Base-by-base conservation (phyloP, 2,329 filamentous ascomycete genomes). In the Fusarium nelsonii region DNA sequence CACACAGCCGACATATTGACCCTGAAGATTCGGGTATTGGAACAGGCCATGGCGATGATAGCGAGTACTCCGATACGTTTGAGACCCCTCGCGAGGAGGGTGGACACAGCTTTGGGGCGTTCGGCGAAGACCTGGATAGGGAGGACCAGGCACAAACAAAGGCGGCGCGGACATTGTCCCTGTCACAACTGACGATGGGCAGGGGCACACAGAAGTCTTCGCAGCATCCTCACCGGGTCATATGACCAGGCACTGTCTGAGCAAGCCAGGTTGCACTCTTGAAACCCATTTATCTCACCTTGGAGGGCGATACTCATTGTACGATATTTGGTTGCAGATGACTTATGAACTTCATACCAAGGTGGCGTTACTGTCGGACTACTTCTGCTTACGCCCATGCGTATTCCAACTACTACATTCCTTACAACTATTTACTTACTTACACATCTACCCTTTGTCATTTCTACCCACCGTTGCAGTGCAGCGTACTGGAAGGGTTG, bases 91-190 rank as follows among this genome's bases (percentile, higher is more conserved):
- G 76, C 11, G 85, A 88, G 71, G 84, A 85, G 54, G 71, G 48
- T 15, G 48, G 75, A 9, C 77, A 78, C 32, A 79, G 68, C 26
- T 82, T 80, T 52, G 81, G 80, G 4, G 80, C 73, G 6, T 83
- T 81, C 62, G 80, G 80, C 1, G 83, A 81, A 75, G 81, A 81
- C 72, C 76, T 81, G 65, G 80, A 80, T 28, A 79, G 79, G 20
- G 78, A 80, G 50, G 77, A 79, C 11, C 72, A 77, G 20, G 78
- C 76, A 45, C 77, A 79, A 51, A 85, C 85, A 65, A 87, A 81
- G 74, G 87, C 89, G 2, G 87, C 87, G 23, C 86, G 87, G 68
- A 90, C 88, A 43, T 83, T 93, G 73, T 92, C 87, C 30, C 81
- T 91, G 12, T 87, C 87, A 63, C 87, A 88, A 73, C 76, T 90